Base-by-base conservation (phyloP, 2,329 filamentous ascomycete genomes). In the Neopestalotiopsis sp. region DNA sequence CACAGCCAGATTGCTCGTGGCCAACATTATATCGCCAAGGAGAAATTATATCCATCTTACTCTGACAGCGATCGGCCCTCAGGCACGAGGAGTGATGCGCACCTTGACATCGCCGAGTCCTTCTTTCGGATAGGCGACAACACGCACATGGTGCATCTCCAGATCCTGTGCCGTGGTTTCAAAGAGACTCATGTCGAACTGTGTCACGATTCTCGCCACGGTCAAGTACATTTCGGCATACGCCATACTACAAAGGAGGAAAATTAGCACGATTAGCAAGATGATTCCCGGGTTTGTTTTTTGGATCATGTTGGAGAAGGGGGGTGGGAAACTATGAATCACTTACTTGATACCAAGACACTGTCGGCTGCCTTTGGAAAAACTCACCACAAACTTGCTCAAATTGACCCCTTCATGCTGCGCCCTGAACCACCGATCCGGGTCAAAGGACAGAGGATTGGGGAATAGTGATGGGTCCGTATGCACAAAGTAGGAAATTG, bases 301-400 rank as follows among this genome's bases (percentile, higher is more conserved):
- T 28, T 3, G 24, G 24, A 28, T 38, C 42, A 17, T 14, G 42
- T 14, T 49, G 42, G 42, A 14, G 12, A 17, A 49, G 17, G 17
- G 42, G 17, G 0, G 17, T n/a, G 4, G 13, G 42, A 24, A 34
- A 59, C 14, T 59, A 28, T 32, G n/a, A 1, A 4, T 10, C 10
- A 63, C 60, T 63, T 12, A 63, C 60, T 34, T 38, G 20, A 63
- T 63, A 40, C 60, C 60, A 40, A 63, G 30, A 13, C 60, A 63
- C 20, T 40, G 32, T n/a, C 60, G 30, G 38, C 30, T 63, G 32
- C 60, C 60, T 6, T 45, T 63, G 0, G 32, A 32, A 30, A 63
- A 63, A 13, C 20, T 40, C 7, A 63, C 60, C 32, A 63, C 20
- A 42, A 38, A 63, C 20, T 63, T 63, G 60, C 32, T 34, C 60